Base-by-base conservation (phyloP, 352 stramenopile species). In the Globisporangium polare region DNA sequence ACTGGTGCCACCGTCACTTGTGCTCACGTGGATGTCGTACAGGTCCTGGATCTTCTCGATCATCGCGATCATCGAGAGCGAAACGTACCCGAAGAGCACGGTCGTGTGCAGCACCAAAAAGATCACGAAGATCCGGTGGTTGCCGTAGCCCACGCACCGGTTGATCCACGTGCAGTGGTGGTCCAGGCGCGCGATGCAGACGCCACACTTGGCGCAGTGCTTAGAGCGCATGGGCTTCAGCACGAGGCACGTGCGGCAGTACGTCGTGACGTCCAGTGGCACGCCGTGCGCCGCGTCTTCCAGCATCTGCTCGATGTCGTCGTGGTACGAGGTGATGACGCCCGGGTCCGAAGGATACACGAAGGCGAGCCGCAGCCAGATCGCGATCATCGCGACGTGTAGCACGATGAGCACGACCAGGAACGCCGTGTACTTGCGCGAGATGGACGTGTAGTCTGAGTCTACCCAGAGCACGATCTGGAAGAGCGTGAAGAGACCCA, bases 111-210 rank as follows among this genome's bases (percentile, higher is more conserved):
- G n/a, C 15, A 89, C 33, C 35, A 96, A 58, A 59, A 96, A 96
- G 26, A 69, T 43, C 51, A 96, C 73, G 64, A 96, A 96, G 4
- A 82, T 63, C 0, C 84, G 77, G 61, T 96, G 86, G 64, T 96
- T 96, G 26, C 68, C 72, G 37, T 78, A 89, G 1, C 88, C 88
- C 13, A 96, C 82, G 46, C 85, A 93, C 0, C 74, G 78, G 53
- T 96, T 94, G 60, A 96, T 87, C 88, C 88, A 96, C 1, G 79
- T 73, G 53, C 88, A 96, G 67, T 96, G 85, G 58, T 96, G 88
- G 58, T 96, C 88, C 62, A 93, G 79, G 8, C 86, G 82, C n/a
- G 79, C 83, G 8, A 96, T 77, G 57, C 86, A 94, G 17, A 92
- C 74, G 24, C 83, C 80, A 62, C 80, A 94, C 46, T 86, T 73